Percentiles rank a stretch among this genome's conserved stretches.
These are phyloP conservation scores for Pseudonitzschia pungens DNA, from an alignment of 108 stramenopile genomes.

Conservation along the genomic window DNA sequence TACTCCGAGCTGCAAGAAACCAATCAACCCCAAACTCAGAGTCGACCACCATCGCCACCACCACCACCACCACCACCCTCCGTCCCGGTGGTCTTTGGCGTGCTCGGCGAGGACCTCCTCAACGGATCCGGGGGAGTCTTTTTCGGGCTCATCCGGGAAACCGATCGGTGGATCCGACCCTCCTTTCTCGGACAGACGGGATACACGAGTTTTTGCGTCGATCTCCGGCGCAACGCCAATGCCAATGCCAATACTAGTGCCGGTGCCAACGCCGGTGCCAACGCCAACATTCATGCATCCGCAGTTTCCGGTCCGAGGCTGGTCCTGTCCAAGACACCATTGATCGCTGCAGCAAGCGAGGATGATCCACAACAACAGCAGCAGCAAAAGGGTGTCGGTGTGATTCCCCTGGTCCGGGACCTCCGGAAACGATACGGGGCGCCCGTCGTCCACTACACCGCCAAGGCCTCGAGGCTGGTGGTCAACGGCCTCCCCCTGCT, in stretches of 20 bases:
- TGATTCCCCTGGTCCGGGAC: slow-evolving; percentile 47
- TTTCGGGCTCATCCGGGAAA: slow-evolving; percentile 58
- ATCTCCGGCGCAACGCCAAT: slow-evolving; percentile 23
- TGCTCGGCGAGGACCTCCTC: slow-evolving; percentile 37
- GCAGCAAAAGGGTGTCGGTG: slow-evolving; percentile 25
- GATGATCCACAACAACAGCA: neutral
- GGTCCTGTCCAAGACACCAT: neutral
- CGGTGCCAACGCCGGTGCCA: too few relatives aligned
- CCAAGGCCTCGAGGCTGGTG: slow-evolving; percentile 27
- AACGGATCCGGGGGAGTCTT: slow-evolving; percentile 65
- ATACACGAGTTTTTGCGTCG: slow-evolving; percentile 42
- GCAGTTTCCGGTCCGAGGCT: slow-evolving; percentile 26
- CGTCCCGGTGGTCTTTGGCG: slow-evolving; percentile 50
- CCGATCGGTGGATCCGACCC: slow-evolving; percentile 58
- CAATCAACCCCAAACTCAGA: too few relatives aligned
- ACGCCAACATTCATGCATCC: too few relatives aligned
- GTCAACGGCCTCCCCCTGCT: slow-evolving; percentile 44
- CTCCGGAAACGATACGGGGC: slow-evolving; percentile 42
- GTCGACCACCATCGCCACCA: too few relatives aligned
- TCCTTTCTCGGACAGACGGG: slow-evolving; percentile 59
- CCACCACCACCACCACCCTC: neutral
- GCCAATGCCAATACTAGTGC: neutral
- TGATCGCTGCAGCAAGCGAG: too few relatives aligned
- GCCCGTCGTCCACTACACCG: slow-evolving; percentile 55
- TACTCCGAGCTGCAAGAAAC: too few relatives aligned